Conservation (phyloP, 2,329 filamentous ascomycete species). For the Calonectria montana region DNA sequence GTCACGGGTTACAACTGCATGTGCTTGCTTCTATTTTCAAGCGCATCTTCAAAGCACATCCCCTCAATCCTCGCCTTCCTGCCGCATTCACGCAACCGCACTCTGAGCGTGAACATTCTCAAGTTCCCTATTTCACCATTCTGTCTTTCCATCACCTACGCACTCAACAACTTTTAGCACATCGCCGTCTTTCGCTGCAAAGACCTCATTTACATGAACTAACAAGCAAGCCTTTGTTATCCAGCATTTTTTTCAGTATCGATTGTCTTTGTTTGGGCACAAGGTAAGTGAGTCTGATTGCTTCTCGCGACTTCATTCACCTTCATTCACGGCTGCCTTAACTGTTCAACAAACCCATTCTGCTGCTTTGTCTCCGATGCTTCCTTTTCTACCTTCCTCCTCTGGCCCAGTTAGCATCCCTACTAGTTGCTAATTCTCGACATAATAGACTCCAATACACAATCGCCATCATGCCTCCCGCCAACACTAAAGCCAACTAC, state of each 20-base stretch:
- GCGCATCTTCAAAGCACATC: not conserved
- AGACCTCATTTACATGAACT: not conserved
- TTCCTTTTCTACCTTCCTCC: not conserved
- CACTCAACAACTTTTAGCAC: not conserved
- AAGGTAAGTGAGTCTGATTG: not conserved
- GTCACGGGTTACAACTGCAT: not conserved
- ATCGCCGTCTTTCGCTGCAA: not conserved
- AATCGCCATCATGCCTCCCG: slow-evolving; percentile 55
- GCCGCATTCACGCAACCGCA: not conserved
- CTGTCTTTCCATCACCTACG: not conserved
- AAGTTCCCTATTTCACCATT: not conserved
- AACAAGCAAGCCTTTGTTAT: not conserved
- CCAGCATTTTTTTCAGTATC: not conserved
- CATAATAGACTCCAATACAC: not conserved
- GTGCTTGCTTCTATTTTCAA: not conserved
- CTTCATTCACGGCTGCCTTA: not conserved
- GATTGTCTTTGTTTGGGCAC: not conserved
- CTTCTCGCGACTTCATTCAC: not conserved
- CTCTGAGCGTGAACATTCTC: not conserved
- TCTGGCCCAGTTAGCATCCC: not conserved
- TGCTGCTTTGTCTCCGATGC: not conserved
- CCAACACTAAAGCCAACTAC: slow-evolving; percentile 63
- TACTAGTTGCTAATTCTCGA: not conserved
- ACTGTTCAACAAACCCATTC: no score
- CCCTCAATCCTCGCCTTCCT: not conserved